Evolutionary conservation across 2,329 filamentous ascomycete genomes (phyloP).

Genomic region (Neofusicoccum ribis): DNA sequence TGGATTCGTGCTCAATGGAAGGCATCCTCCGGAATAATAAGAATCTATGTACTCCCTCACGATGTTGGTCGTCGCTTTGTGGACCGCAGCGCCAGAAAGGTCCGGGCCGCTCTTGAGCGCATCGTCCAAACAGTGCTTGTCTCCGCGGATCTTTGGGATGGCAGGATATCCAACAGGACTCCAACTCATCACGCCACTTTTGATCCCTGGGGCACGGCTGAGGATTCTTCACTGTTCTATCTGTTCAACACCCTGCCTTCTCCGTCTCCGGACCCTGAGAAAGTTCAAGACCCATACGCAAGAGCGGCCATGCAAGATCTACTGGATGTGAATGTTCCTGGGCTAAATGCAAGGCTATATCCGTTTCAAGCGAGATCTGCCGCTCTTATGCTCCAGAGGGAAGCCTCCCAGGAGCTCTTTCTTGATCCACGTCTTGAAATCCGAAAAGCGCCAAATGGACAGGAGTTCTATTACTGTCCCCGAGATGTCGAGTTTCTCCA

Average conservation of each 20-base stretch:
- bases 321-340: slow-evolving; percentile 46
- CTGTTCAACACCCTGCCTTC: slow-evolving; percentile 75
- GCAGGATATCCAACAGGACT: slow-evolving; percentile 31
- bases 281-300: slow-evolving; percentile 53
- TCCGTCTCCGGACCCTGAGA: slow-evolving; percentile 57
- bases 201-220: slow-evolving; percentile 42
- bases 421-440: slow-evolving; percentile 72
- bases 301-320: slow-evolving; percentile 58
- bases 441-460: slow-evolving; percentile 61
- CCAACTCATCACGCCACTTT: slow-evolving; percentile 27
- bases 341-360: slow-evolving; percentile 67
- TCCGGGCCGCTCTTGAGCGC: slow-evolving; percentile 49
- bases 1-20: slow-evolving; percentile 37
- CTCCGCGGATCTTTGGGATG: slow-evolving; percentile 58
- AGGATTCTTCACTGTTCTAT: slow-evolving; percentile 61
- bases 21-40: slow-evolving; percentile 34
- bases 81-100: slow-evolving; percentile 47
- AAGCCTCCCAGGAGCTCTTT: slow-evolving; percentile 62
- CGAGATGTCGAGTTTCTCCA: slow-evolving; percentile 62
- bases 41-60: slow-evolving; percentile 66
- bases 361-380: slow-evolving; percentile 79
- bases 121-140: slow-evolving; percentile 60
- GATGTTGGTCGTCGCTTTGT: slow-evolving; percentile 60
- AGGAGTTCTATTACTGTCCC: slow-evolving; percentile 69
- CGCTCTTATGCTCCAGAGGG: slow-evolving; percentile 80